Base-by-base conservation (phyloP, 768 basidiomycete genomes). In the Panaeolus cyanescens region DNA sequence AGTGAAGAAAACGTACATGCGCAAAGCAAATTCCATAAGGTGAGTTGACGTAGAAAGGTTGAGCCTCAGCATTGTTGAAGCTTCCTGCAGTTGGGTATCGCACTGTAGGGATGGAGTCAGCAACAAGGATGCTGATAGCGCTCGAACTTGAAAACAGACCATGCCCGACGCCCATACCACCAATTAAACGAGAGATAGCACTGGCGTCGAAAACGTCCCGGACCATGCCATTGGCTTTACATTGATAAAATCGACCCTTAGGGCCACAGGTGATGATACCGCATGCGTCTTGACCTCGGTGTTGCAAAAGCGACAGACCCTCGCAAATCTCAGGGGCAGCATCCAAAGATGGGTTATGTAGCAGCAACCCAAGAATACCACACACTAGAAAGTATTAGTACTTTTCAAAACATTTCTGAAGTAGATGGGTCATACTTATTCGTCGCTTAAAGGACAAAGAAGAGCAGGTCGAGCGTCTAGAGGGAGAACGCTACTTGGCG, bases 41-140 rank as follows among this genome's bases (percentile, higher is more conserved):
- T n/a, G 95, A 96, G 79, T 99, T 99, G 68, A 99, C 97, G 72
- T 99, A 99, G 83, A 99, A 99, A 1, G 97, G 97, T 72, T 99
- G 97, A 7, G 97, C 96, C 73, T 99, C 97, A 10, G 96, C 90
- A 66, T 97, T 92, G 60, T 95, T 92, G 61, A 95, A 97, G 71
- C 94, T 95, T 55, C 97, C 97, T 57, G 97, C 97, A 62, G 97
- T 99, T 9, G 97, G 97, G 77, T 99, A 99, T 60, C 97, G 88
- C 58, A 96, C 97, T 99, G 68, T 6, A 66, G 25, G 45, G 20
- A 63, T 54, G 32, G 20, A 30, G 57, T 64, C 20, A 63, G 55
- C 62, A 37, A 62, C 53, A 39, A 59, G 39, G 19, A 55, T 55
- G 28, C 32, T 30, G 20, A 15, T 37, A 36, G 37, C 36, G 25